Evolutionary conservation across 129 eudicot species (phyloP).

Genomic region (Tagetes patula): DNA sequence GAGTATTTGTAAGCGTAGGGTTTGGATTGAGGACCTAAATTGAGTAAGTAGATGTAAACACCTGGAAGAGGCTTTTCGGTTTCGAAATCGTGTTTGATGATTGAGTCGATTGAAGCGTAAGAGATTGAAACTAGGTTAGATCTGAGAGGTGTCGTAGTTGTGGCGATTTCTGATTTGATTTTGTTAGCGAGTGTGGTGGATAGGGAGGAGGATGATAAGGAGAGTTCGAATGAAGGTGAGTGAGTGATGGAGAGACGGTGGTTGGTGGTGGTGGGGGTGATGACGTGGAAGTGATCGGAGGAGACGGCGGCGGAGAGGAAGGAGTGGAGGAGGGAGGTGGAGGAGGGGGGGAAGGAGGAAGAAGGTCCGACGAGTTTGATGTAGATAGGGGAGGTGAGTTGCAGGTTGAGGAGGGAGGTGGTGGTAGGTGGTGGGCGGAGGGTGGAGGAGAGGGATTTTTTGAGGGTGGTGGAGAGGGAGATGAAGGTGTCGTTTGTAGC

Average conservation of each 20-base stretch:
- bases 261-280: constrained; percentile 44
- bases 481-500: constrained; percentile 81
- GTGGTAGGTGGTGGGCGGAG: constrained; percentile 44
- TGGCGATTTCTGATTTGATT: constrained; percentile 40
- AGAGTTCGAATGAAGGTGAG: constrained; percentile 51
- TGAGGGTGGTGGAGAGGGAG: constrained; percentile 57
- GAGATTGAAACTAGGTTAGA: constrained; percentile 50
- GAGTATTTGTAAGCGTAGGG: constrained; percentile 70
- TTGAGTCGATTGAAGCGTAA: constrained; percentile 40
- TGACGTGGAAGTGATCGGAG: constrained; percentile 77
- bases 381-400: constrained; percentile 56
- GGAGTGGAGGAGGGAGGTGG: constrained; percentile 51
- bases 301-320: constrained; percentile 67
- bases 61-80: constrained; percentile 42
- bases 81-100: constrained; percentile 50
- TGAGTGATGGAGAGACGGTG: constrained; percentile 60
- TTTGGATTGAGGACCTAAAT: constrained; percentile 60
- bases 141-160: constrained; percentile 53
- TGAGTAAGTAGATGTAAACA: constrained; percentile 54
- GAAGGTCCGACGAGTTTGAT: constrained; percentile 73
- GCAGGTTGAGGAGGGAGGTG: constrained; percentile 61
- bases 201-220: constrained; percentile 55
- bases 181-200: constrained; percentile 32
- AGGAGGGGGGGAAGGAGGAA: constrained; percentile 57
- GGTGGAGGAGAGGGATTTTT: constrained; percentile 47